Percentiles rank a stretch among this genome's conserved stretches.
Conservation (phyloP, 805 yeast species). For the Myxozyma neotropica region DNA sequence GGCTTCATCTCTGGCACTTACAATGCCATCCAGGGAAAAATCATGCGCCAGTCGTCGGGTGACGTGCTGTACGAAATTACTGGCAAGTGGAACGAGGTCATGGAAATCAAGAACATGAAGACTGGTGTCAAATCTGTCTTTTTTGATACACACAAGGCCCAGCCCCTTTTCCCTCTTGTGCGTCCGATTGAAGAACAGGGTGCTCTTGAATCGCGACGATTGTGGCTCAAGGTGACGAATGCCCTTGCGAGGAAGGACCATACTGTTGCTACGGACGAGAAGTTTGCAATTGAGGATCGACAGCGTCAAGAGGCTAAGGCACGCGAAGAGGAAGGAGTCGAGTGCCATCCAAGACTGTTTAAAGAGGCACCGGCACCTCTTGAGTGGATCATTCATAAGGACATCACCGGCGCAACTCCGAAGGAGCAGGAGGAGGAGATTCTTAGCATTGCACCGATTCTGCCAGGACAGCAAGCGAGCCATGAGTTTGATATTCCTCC, state of each 20-base stretch:
- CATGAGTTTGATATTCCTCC: conserved; percentile 32
- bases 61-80: conserved; percentile 64
- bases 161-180: conserved; percentile 63
- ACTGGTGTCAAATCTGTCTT: conserved; percentile 55
- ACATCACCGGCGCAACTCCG: conserved; percentile 57
- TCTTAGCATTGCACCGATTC: conserved; percentile 69
- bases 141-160: conserved; percentile 62
- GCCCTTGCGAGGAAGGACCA: conserved; percentile 85
- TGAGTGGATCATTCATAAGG: conserved; percentile 68
- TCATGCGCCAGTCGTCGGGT: conserved; percentile 55
- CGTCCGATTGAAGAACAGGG: conserved; percentile 82
- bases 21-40: conserved; percentile 79
- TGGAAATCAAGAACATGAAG: conserved; percentile 62
- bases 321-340: conserved; percentile 75
- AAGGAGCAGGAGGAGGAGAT: conserved; percentile 59
- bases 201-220: conserved; percentile 71
- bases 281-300: conserved; percentile 80
- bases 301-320: conserved; percentile 76
- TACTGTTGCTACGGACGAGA: conserved; percentile 81
- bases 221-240: conserved; percentile 81
- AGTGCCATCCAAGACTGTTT: conserved; percentile 79
- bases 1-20: conserved; percentile 93
- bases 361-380: conserved; percentile 49
- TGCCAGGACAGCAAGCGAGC: conserved; percentile 66
- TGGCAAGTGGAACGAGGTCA: conserved; percentile 93